Base-by-base conservation (phyloP, 371 early-diverging fungal genomes). In the Mortierella sp. region DNA sequence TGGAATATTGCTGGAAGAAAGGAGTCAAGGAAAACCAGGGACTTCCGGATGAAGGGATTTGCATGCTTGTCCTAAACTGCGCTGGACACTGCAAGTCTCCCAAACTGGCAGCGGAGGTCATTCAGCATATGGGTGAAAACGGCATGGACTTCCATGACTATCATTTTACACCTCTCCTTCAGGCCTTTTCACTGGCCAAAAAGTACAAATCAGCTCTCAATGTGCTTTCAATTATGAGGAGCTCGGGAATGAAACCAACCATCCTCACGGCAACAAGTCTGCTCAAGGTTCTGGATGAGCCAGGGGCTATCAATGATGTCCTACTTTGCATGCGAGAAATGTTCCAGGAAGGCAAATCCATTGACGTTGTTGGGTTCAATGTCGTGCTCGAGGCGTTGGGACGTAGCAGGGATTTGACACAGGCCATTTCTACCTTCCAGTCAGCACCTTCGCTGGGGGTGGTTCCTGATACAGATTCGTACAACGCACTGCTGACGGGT, bases 91-190 rank as follows among this genome's bases (percentile, higher is more conserved):
- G 57, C 3, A 92, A 89, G 25, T 83, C 92, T 19, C 80, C 87
- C 1, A 71, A 74, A 19, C 61, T 94, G 28, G 90, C 91, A 7
- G 83, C 89, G 6, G 85, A 84, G 26, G 85, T 90, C 23, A 84
- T 93, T 37, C 84, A 87, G 56, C 83, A 84, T 48, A 74, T 93
- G 64, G 84, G 85, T 48, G 82, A 68, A 7, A 73, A 60, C 25
- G 90, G 87, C 48, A 87, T 85, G 70, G 76, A 86, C 25, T 84
- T 91, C 52, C 82, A 85, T 29, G 92, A 92, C 62, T 84, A 84
- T 18, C 92, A 94, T 62, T 87, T 92, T 74, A 88, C 89, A 26
- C 91, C 94, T 25, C 63, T 94, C 45, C 82, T 93, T 61, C 91
- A 90, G 57, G 86, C 94, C 1, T 91, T 92, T 63, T 80, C 89